A percentile compares a stretch with the other conserved stretches of the same genome.
phyloP scores from a whole-genome alignment of 768 basidiomycete genomes.

The Naganishia kalamii region DNA sequence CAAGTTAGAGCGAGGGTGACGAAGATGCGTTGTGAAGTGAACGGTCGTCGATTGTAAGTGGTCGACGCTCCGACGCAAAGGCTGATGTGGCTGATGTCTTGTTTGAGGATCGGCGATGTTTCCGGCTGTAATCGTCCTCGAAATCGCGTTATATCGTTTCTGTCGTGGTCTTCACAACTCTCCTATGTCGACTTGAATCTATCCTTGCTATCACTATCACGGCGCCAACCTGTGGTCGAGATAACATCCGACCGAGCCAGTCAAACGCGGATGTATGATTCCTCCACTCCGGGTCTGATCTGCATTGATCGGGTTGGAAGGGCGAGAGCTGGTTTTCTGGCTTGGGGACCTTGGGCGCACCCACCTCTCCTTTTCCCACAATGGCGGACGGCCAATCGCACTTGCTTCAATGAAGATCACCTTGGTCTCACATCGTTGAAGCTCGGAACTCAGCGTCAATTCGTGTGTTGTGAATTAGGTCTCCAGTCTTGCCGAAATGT shows the following conservation, averaged over 20 bases:
- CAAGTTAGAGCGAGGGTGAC: too few species aligned
- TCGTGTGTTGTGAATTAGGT: slow-evolving; percentile 12
- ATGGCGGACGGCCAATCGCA: background rate
- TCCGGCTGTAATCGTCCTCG: background rate
- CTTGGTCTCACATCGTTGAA: too few species aligned
- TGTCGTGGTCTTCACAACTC: too few species aligned
- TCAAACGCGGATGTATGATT: background rate
- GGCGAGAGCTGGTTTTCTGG: background rate
- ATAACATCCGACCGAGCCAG: background rate
- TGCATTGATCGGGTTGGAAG: background rate
- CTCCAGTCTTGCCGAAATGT: background rate
- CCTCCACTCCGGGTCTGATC: slow-evolving; percentile 3
- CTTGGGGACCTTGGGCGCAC: background rate
- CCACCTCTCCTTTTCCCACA: background rate
- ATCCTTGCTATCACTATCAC: background rate
- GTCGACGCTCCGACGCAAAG: too few species aligned
- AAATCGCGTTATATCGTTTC: background rate
- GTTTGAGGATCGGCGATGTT: background rate
- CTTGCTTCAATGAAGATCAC: too few species aligned
- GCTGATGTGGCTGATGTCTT: too few species aligned
- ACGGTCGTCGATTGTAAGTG: too few species aligned
- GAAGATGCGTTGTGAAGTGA: background rate
- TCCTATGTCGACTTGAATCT: background rate
- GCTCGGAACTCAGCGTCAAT: background rate
- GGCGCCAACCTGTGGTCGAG: background rate